A percentile compares a stretch with the other conserved stretches of the same genome.
Evolutionary conservation across 306 rosid species (phyloP).

Genomic region (Quercus aquifolioides): DNA sequence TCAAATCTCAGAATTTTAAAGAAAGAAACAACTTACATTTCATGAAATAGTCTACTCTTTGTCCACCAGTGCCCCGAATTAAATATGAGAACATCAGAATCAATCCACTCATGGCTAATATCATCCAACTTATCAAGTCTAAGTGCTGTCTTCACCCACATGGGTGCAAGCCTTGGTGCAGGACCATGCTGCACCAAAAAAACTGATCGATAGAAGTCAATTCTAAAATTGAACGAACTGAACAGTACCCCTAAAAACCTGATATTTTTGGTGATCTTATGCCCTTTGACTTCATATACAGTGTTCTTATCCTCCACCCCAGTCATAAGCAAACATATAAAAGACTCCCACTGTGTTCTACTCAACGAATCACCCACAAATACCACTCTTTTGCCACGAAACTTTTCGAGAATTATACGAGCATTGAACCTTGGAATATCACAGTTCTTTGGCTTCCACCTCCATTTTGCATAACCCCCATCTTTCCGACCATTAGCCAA

Average conservation of each 20-base stretch:
- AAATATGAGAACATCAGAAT: slow-evolving; percentile 78
- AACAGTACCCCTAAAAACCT: slow-evolving; percentile 67
- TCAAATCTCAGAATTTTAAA: not conserved
- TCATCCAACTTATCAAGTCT: slow-evolving; percentile 73
- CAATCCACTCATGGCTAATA: slow-evolving; percentile 74
- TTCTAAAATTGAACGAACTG: slow-evolving; percentile 47
- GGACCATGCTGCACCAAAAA: slow-evolving; percentile 62
- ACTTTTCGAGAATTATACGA: slow-evolving; percentile 38
- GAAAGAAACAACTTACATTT: slow-evolving; percentile 50
- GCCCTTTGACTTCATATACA: slow-evolving; percentile 76
- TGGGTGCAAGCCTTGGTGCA: slow-evolving; percentile 50
- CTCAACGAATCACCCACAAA: slow-evolving; percentile 91
- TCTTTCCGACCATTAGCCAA: slow-evolving; percentile 81
- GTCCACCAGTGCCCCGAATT: slow-evolving; percentile 98
- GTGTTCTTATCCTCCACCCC: slow-evolving; percentile 76
- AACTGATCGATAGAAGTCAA: slow-evolving; percentile 83
- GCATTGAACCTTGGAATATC: slow-evolving; percentile 71
- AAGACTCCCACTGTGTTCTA: slow-evolving; percentile 96
- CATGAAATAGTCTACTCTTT: slow-evolving; percentile 49
- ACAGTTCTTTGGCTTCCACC: slow-evolving; percentile 79
- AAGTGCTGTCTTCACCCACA: slow-evolving; percentile 62
- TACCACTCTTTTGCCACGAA: slow-evolving; percentile 76
- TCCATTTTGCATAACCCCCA: slow-evolving; percentile 58
- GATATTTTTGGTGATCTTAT: slow-evolving; percentile 61
- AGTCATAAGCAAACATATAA: slow-evolving; percentile 74